Base-by-base conservation (phyloP, 2,329 filamentous ascomycete species). In the Triangularia setosa region DNA sequence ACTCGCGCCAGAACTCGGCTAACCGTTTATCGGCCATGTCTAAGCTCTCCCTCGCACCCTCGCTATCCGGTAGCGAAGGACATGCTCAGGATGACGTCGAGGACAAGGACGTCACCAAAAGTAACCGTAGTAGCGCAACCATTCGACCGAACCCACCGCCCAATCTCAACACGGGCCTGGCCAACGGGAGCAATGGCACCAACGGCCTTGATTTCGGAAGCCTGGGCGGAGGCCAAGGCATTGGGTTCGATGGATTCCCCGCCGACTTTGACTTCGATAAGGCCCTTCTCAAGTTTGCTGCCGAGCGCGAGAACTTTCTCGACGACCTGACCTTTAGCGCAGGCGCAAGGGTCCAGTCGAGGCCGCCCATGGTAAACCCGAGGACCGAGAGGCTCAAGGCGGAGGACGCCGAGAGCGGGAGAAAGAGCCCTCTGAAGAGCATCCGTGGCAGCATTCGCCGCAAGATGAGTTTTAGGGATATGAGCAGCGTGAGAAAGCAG, bases 401-500 rank as follows among this genome's bases (percentile, higher is more conserved):
- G 28, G 90, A 93, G 52, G 93, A 96, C 68, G 80, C 68, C 57
- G 80, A 83, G 44, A 82, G 76, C 68, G 83, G 83, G 59, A 79
- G 82, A 67, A 77, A 81, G 74, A 87, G 83, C 74, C 84, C 85
- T 54, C 75, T 87, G 66, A 82, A 79, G 71, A 83, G 78, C 73
- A 86, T 87, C 71, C 75, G 91, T 87, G 94, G 94, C 54, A 97
- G 93, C 78, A 90, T 99, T 72, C 87, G 94, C 68, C 88, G 95
- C 76, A 92, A 95, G 73, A 90, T 99, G 78, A 97, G 94, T 72
- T 92, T 94, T 76, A 86, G 89, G 71, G 95, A 97, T 72, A 96
- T 98, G 91, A 97, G 90, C 78, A 98, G 93, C 79, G 85, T 92
- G 81, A 94, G 94, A 80, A 89, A 93, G 76, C 91, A 95, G 73